Conservation (phyloP, 1,139 yeast genomes). For the Yamadazyma atlantica region DNA sequence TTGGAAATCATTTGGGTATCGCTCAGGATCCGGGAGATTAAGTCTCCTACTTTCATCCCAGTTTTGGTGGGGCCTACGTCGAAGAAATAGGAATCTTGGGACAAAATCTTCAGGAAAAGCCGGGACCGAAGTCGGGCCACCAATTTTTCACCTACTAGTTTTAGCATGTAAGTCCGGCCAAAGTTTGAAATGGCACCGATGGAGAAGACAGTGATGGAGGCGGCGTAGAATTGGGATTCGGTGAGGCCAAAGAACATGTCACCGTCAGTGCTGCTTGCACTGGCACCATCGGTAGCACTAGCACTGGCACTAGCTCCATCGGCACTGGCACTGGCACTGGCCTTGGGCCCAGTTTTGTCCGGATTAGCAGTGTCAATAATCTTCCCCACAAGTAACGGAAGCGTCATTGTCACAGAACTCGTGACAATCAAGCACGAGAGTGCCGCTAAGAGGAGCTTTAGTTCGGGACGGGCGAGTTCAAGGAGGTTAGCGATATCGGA, state of each 20-base stretch:
- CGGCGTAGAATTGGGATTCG: conserved; percentile 33
- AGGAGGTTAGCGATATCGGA: conserved; percentile 29
- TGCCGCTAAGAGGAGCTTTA: conserved; percentile 43
- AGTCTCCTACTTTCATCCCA: conserved; percentile 81
- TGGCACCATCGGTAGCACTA: conserved; percentile 18
- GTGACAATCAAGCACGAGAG: conserved; percentile 60
- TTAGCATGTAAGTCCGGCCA: conserved; percentile 71
- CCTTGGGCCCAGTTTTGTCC: no score
- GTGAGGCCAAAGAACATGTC: conserved; percentile 34
- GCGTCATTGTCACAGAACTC: conserved; percentile 53
- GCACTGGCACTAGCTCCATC: conserved; percentile 8
- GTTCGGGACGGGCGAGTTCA: conserved; percentile 41
- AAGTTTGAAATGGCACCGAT: conserved; percentile 78
- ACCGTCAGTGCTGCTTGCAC: conserved; percentile 29
- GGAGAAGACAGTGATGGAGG: conserved; percentile 49
- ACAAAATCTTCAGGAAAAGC: conserved; percentile 71
- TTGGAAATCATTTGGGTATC: conserved; percentile 90
- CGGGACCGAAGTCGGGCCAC: conserved; percentile 80
- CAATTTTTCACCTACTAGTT: conserved; percentile 80
- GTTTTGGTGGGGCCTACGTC: conserved; percentile 62
- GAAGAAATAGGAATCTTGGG: conserved; percentile 90
- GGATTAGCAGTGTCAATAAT: conserved; percentile 45
- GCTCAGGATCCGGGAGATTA: conserved; percentile 81
- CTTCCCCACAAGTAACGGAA: conserved; percentile 83
- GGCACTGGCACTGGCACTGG: no score